A percentile compares a stretch with the other conserved stretches of the same genome.
Conservation (phyloP, 176 grass and related monocot species). For the Cenchrus americanus region DNA sequence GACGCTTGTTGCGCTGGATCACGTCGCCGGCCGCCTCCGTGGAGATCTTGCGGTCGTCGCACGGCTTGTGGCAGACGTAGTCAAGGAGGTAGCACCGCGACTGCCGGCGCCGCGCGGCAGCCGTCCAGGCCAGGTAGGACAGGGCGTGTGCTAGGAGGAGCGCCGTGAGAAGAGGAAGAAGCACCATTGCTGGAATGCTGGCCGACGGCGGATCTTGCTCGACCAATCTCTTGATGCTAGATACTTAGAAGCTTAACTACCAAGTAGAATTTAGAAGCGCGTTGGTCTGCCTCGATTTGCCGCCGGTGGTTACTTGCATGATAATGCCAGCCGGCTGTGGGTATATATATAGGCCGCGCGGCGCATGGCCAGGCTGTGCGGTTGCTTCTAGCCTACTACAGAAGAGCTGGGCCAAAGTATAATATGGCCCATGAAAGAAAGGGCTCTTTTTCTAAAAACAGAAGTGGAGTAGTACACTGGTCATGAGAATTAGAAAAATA, state of each 20-base stretch:
- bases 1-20: conserved; percentile 51
- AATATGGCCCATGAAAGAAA: too few relatives aligned
- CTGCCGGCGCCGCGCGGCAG: neutral
- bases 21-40: conserved; percentile 48
- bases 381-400: too few relatives aligned
- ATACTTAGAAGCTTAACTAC: neutral
- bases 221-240: neutral
- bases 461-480: too few relatives aligned
- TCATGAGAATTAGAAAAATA: too few relatives aligned
- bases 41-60: conserved; percentile 44
- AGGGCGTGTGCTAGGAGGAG: conserved; percentile 38
- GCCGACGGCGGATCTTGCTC: neutral
- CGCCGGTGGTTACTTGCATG: neutral
- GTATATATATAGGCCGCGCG: neutral
- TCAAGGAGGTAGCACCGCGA: conserved; percentile 70
- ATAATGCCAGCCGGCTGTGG: neutral
- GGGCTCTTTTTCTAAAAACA: too few relatives aligned
- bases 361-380: neutral
- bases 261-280: neutral
- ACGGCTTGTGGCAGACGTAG: conserved; percentile 66
- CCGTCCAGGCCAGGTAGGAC: conserved; percentile 23
- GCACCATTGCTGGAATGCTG: conserved; percentile 4
- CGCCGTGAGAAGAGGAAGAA: conserved; percentile 10
- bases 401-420: neutral
- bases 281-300: too few relatives aligned